Percentiles rank a stretch among this genome's conserved stretches.
Evolutionary conservation across 768 basidiomycete genomes (phyloP).

Genomic region (Pulveroboletus sp.): DNA sequence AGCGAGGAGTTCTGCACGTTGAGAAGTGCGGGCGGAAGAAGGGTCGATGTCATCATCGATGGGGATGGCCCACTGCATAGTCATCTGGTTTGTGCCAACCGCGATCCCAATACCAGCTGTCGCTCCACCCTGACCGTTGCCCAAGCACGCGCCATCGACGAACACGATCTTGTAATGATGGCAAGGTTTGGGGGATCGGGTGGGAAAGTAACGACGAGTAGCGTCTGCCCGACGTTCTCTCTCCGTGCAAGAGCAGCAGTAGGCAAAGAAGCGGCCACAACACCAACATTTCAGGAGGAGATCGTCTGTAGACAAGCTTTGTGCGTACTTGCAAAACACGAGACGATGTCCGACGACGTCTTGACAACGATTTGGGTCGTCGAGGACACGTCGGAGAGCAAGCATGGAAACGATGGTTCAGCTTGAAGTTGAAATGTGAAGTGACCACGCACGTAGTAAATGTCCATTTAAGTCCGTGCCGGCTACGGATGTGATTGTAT

Average conservation of each 20-base stretch:
- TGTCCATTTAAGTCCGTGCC: neutral
- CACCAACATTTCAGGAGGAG: slow-evolving; percentile 8
- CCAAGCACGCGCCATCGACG: slow-evolving; percentile 34
- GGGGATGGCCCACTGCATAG: slow-evolving; percentile 23
- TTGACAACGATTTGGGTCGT: slow-evolving; percentile 1
- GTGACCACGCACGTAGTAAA: neutral
- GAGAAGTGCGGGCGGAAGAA: slow-evolving; percentile 23
- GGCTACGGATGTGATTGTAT: neutral
- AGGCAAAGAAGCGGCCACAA: slow-evolving; percentile 14
- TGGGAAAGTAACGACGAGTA: neutral
- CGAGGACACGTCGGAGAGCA: slow-evolving; percentile 7
- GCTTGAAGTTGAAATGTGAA: neutral
- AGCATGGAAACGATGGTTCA: slow-evolving; percentile 8
- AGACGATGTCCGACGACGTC: slow-evolving; percentile 14
- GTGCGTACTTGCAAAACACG: slow-evolving; percentile 9
- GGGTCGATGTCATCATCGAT: slow-evolving; percentile 25
- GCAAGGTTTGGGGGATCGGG: slow-evolving; percentile 9
- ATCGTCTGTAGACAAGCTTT: slow-evolving; percentile 2
- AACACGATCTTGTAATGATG: slow-evolving; percentile 31
- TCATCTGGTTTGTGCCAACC: slow-evolving; percentile 12
- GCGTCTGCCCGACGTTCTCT: neutral
- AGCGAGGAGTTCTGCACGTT: slow-evolving; percentile 35
- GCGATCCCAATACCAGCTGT: slow-evolving; percentile 31
- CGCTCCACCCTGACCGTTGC: slow-evolving; percentile 26
- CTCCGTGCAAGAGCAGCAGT: slow-evolving; percentile 10